These are phyloP conservation scores for Trichoderma hamatum DNA, from an alignment of 2,329 filamentous ascomycete species.

Conservation along the genomic window DNA sequence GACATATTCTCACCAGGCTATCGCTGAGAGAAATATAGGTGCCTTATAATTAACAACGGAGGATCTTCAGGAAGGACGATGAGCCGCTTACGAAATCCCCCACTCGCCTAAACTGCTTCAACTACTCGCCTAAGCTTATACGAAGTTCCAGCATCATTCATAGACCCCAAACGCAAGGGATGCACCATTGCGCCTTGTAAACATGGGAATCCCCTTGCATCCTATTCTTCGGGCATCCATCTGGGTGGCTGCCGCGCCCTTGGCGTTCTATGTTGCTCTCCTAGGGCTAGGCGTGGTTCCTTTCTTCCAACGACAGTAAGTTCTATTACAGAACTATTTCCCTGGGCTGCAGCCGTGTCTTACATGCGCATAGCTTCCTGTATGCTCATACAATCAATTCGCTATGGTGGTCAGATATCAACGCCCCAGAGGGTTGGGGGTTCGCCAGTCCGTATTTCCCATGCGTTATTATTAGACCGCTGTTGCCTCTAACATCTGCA, in stretches of 20 bases:
- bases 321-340: neutral
- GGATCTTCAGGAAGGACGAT: neutral
- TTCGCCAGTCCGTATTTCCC: constrained; percentile 68
- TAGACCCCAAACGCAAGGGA: neutral
- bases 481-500: neutral
- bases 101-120: neutral
- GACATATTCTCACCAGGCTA: neutral
- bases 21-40: neutral
- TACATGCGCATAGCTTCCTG: constrained; percentile 60
- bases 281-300: constrained; percentile 69
- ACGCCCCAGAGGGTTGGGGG: constrained; percentile 79
- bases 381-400: constrained; percentile 83
- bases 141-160: neutral
- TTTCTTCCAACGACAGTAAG: constrained; percentile 79
- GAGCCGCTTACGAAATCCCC: constrained; percentile 13
- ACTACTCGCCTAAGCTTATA: neutral
- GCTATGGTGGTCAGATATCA: constrained; percentile 70
- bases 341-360: constrained; percentile 17
- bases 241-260: constrained; percentile 15
- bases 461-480: neutral
- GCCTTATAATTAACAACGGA: neutral
- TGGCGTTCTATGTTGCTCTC: constrained; percentile 60
- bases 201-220: constrained; percentile 38
- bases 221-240: constrained; percentile 36
- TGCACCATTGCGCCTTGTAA: neutral